phyloP scores from a whole-genome alignment of 1,284 basidiomycete genomes.

The Cryptococcus hybrid region DNA sequence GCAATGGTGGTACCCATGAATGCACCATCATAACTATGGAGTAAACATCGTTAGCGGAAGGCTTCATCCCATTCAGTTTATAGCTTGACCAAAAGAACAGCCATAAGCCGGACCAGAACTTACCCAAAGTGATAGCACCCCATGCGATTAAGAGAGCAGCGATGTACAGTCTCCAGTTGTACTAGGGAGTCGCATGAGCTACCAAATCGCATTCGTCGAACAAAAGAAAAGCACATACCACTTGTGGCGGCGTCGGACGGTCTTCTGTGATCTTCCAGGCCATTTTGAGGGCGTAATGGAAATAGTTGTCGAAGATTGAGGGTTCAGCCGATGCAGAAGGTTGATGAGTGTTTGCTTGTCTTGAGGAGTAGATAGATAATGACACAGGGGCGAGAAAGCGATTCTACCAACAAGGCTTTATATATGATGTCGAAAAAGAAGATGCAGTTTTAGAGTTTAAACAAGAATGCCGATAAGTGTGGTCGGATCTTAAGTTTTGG shows the following conservation, averaged over 20 bases:
- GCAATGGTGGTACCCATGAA: conserved; percentile 54
- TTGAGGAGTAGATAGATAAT: no score
- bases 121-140: conserved; percentile 17
- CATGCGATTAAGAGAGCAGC: conserved; percentile 3
- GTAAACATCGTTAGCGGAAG: background rate
- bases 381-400: background rate
- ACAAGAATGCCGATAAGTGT: no score
- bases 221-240: background rate
- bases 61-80: background rate
- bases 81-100: no score
- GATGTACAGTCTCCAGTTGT: conserved; percentile 7
- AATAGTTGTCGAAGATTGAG: no score
- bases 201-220: background rate
- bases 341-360: no score
- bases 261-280: conserved; percentile 6
- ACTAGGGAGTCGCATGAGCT: background rate
- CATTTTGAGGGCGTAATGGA: background rate
- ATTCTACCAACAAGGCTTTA: no score
- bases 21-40: conserved; percentile 51
- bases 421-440: no score
- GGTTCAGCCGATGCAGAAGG: no score
- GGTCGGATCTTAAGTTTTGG: no score
- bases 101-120: no score
- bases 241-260: conserved; percentile 3
- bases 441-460: no score